Percentiles rank a stretch among this genome's conserved stretches.
Evolutionary conservation across 225 moss, liverwort and hornwort genomes (phyloP).

Genomic region (Neckera pumila): DNA sequence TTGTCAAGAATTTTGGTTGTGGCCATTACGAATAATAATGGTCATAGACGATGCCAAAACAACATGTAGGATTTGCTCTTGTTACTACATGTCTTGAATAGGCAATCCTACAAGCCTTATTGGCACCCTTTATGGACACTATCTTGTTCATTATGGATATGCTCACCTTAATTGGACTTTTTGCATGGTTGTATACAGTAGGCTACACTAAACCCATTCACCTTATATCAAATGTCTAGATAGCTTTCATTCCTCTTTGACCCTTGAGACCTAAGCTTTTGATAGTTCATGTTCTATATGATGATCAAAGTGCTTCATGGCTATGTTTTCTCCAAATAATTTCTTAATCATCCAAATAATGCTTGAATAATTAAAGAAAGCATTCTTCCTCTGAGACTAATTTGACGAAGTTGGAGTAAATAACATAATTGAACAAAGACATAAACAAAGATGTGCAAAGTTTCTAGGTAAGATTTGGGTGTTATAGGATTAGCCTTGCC

Average conservation of each 20-base stretch:
- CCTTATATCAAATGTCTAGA: neutral
- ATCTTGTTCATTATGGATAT: neutral
- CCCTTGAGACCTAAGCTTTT: neutral
- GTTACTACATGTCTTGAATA: accelerated
- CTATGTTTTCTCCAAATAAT: neutral
- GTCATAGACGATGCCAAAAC: too few relatives aligned
- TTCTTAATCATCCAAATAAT: neutral
- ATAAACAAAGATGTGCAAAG: too few relatives aligned
- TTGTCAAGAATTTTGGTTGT: too few relatives aligned
- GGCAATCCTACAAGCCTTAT: too few relatives aligned
- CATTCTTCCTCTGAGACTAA: too few relatives aligned
- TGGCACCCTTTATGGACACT: too few relatives aligned
- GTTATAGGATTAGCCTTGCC: neutral
- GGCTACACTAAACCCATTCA: neutral
- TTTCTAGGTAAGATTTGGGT: neutral
- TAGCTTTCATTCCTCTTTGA: neutral
- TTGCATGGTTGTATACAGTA: neutral
- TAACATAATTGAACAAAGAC: too few relatives aligned
- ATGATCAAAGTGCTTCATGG: neutral
- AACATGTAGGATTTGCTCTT: accelerated
- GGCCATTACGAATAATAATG: too few relatives aligned
- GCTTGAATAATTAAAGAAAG: too few relatives aligned
- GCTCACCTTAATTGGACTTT: too few relatives aligned
- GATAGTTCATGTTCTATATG: neutral
- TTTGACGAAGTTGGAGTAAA: too few relatives aligned